Evolutionary conservation across 345 rosid genomes (phyloP), one percentile per base, ranked within the genome.

Genomic region (Sonneratia alba): DNA sequence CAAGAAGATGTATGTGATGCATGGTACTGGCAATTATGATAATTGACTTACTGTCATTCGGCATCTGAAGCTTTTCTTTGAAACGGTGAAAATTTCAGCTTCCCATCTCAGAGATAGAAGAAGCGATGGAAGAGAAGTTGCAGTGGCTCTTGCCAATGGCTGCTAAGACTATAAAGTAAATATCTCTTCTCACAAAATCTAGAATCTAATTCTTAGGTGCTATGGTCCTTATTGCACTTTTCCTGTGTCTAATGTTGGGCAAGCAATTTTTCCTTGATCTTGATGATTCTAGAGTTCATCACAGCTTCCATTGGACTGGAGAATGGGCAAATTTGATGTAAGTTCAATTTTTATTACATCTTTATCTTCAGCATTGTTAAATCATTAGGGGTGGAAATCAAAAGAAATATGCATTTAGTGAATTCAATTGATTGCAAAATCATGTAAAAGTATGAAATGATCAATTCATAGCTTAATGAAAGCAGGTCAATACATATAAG

Each of bases 311-410:
- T 63, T 92, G 99, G 99, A 97, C 92, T 65, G 99, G 98, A 78
- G 97, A 95, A 85, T 92, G 98, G 99, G 99, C 98, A 22, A 92
- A 90, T 74, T 83, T 92, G 0, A 97, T 97, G 98, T 92, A 80
- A 81, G 89, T 75, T 72, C 21, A 69, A 36, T 32, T 40, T 36
- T 32, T 21, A 56, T 67, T 42, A 63, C 42, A 43, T 56, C 14
- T 45, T 34, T 76, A 43, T 15, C 43, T 79, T 11, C 12, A 14
- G 38, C 42, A 36, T 34, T 1, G 16, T 32, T 65, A 4, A 19
- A 32, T 65, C 6, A 19, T 3, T 62, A 42, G 66, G 66, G 66
- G 3, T 6, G 43, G 19, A 36, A 65, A 62, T 34, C 9, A 14
- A 19, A 34, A 37, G 19, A n/a, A 48, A 65, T 1, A 13, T 4